phyloP scores from a whole-genome alignment of 805 yeast species.

The Wickerhamomyces strasburgensis region DNA sequence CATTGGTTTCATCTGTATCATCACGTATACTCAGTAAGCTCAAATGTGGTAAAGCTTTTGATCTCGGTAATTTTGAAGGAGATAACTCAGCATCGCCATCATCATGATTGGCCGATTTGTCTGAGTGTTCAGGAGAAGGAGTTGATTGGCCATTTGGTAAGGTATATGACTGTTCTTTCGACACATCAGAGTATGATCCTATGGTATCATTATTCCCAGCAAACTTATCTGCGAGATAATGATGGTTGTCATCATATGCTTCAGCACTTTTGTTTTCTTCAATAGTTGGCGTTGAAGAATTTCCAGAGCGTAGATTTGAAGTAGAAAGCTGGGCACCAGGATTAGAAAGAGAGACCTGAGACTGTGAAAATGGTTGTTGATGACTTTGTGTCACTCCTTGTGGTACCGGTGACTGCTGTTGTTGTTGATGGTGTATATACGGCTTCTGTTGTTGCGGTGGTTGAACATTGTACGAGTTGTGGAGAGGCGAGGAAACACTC shows the following conservation, averaged over 20 bases:
- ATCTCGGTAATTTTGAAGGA: conserved; percentile 23
- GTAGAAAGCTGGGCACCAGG: too few relatives aligned
- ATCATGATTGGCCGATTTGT: background rate
- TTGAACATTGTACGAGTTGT: background rate
- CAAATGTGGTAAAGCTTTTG: conserved; percentile 23
- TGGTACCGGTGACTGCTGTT: background rate
- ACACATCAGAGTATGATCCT: conserved; percentile 6
- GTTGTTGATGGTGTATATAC: background rate
- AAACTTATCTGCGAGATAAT: conserved; percentile 23
- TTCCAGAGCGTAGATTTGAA: too few relatives aligned
- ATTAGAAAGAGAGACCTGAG: too few relatives aligned
- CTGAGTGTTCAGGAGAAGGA: conserved; percentile 16
- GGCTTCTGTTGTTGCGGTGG: background rate
- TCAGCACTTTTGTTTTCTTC: too few relatives aligned
- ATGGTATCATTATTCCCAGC: conserved; percentile 11
- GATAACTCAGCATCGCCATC: conserved; percentile 2
- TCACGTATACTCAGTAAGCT: conserved; percentile 22
- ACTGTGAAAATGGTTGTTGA: conserved; percentile 4
- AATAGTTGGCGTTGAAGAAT: too few relatives aligned
- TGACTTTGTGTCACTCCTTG: conserved; percentile 6
- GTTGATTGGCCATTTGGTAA: conserved; percentile 23
- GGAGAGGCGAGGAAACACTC: conserved; percentile 18
- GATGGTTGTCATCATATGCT: conserved; percentile 14
- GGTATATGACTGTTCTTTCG: conserved; percentile 4
- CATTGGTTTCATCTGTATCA: conserved; percentile 16